Conservation (phyloP, 1,284 basidiomycete species). For the Sanghuangporus sanghuang region DNA sequence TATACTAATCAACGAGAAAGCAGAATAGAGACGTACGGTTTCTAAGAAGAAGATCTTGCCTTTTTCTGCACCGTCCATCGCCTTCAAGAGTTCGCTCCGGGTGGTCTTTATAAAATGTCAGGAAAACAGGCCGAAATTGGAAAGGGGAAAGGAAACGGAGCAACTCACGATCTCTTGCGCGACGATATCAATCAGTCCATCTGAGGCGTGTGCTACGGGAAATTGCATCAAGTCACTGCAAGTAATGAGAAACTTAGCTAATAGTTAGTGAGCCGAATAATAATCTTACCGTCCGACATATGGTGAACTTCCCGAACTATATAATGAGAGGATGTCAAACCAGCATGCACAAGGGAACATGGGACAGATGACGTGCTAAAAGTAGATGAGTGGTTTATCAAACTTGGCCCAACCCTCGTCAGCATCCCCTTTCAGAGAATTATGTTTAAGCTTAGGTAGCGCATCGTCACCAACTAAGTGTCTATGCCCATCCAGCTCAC, state of each 20-base stretch:
- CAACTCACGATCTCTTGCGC: slow-evolving; percentile 59
- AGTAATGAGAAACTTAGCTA: background rate
- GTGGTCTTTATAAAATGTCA: slow-evolving; percentile 36
- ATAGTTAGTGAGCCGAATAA: background rate
- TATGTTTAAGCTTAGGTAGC: slow-evolving; percentile 40
- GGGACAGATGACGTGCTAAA: slow-evolving; percentile 45
- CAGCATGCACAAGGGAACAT: background rate
- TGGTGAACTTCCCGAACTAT: slow-evolving; percentile 40
- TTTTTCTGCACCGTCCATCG: slow-evolving; percentile 62
- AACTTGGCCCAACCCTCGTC: slow-evolving; percentile 67
- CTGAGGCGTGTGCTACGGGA: slow-evolving; percentile 73
- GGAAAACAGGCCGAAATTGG: background rate
- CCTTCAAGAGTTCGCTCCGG: slow-evolving; percentile 51
- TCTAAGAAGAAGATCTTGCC: slow-evolving; percentile 69
- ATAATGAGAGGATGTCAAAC: slow-evolving; percentile 11
- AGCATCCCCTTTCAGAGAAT: slow-evolving; percentile 25
- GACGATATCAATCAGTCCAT: slow-evolving; percentile 78
- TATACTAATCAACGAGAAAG: slow-evolving; percentile 1
- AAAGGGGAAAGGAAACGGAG: background rate
- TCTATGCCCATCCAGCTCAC: slow-evolving; percentile 10
- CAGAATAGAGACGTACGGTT: slow-evolving; percentile 38
- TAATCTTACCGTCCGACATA: slow-evolving; percentile 30
- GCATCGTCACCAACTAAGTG: slow-evolving; percentile 17
- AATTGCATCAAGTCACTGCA: slow-evolving; percentile 80
- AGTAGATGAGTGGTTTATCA: slow-evolving; percentile 65